phyloP scores from a whole-genome alignment of 345 rosid genomes.

The Bretschneidera sinensis region DNA sequence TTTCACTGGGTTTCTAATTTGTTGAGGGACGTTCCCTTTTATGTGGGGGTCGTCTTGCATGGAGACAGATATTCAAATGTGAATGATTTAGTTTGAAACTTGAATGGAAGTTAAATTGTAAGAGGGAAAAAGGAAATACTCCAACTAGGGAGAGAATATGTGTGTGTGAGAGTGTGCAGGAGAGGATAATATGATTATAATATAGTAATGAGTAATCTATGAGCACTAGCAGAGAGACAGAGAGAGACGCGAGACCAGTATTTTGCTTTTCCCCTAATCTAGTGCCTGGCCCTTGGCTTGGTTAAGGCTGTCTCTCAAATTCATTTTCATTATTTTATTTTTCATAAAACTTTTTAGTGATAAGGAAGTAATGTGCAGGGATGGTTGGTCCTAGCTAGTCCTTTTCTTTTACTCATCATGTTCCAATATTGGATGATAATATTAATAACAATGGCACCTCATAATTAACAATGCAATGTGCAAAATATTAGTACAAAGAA shows the following conservation, averaged over 20 bases:
- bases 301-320: too few relatives aligned
- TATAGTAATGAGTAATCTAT: conserved; percentile 44
- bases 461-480: too few relatives aligned
- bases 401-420: too few relatives aligned
- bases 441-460: too few relatives aligned
- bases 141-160: conserved; percentile 5
- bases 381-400: too few relatives aligned
- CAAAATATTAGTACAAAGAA: too few relatives aligned
- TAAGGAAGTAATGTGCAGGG: too few relatives aligned
- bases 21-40: neutral
- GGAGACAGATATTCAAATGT: conserved; percentile 52
- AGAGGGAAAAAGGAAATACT: conserved; percentile 21
- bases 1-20: neutral
- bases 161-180: conserved; percentile 20
- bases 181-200: conserved; percentile 27
- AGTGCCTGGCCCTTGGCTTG: too few relatives aligned
- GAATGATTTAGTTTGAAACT: conserved; percentile 40
- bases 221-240: neutral
- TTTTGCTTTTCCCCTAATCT: neutral
- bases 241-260: neutral
- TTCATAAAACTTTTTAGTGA: too few relatives aligned
- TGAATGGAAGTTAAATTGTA: conserved; percentile 19
- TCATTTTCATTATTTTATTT: too few relatives aligned
- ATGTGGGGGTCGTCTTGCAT: neutral
- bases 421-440: too few relatives aligned